Conservation (phyloP, 2,329 filamentous ascomycete genomes). For the Colletotrichum sidae region DNA sequence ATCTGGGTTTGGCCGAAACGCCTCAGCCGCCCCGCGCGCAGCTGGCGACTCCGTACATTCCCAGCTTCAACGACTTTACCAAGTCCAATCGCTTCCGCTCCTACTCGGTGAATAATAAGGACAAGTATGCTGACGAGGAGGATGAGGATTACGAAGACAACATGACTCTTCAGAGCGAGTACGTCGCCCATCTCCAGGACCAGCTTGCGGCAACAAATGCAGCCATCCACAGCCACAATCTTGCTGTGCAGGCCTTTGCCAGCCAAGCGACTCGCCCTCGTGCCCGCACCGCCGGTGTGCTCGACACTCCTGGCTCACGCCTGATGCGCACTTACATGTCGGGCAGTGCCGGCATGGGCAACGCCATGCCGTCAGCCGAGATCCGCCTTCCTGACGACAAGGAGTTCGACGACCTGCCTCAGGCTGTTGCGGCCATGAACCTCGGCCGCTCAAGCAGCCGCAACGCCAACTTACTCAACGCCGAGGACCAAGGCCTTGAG, state of each 20-base stretch:
- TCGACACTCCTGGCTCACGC: conserved; percentile 80
- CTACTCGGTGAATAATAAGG: conserved; percentile 98
- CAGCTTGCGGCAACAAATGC: conserved; percentile 73
- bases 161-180: conserved; percentile 65
- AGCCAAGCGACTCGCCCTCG: conserved; percentile 88
- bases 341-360: conserved; percentile 79
- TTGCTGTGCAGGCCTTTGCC: conserved; percentile 92
- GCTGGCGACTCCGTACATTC: conserved; percentile 78
- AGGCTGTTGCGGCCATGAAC: conserved; percentile 85
- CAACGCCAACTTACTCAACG: conserved; percentile 74
- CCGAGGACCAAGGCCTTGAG: conserved; percentile 84
- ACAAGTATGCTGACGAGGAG: conserved; percentile 93
- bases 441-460: conserved; percentile 74
- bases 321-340: conserved; percentile 80
- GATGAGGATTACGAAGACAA: conserved; percentile 78
- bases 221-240: conserved; percentile 89
- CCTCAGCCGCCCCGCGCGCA: conserved; percentile 83
- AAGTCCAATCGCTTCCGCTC: conserved; percentile 91
- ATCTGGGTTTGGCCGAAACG: conserved; percentile 93
- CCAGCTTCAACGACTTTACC: conserved; percentile 78
- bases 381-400: conserved; percentile 79
- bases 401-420: conserved; percentile 83
- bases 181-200: conserved; percentile 71
- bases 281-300: conserved; percentile 89
- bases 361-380: conserved; percentile 79